Base-by-base conservation (phyloP, 331 rosid genomes). In the Acacia concinna region DNA sequence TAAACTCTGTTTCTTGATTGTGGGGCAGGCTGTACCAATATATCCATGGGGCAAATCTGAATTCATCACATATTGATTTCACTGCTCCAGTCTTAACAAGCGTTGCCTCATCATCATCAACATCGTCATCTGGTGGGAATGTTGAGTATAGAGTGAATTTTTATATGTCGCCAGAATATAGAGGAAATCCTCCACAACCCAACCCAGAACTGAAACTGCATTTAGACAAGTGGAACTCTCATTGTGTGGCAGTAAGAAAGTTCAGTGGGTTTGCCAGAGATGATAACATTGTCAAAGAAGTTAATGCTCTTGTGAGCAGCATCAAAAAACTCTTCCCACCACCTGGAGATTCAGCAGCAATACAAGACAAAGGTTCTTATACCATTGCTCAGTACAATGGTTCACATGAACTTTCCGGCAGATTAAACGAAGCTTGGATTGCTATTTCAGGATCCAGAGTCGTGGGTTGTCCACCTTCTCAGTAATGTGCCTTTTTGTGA, bases 381-480 rank as follows among this genome's bases (percentile, higher is more conserved):
- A 68, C 83, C 44, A 83, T 92, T 78, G 98, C 98, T 18, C 93
- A 90, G 77, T 94, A 92, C 86, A 90, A 94, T 60, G 79, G 90
- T 83, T 82, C 91, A 0, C 37, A 6, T 68, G 80, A 15, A 32
- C 69, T 32, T 38, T 80, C 85, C 23, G 87, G 76, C 3, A 84
- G 93, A 23, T 77, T 90, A 40, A 94, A 94, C 76, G 93, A 94
- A 85, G 97, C 89, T 47, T 89, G 97, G 98, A 72, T 90, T 0
- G 74, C 76, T 20, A 80, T 90, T n/a, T 85, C 89, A 0, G 91
- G 84, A 56, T 69, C 76, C 4, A 51, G 41, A 41, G 78, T 78
- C 18, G 86, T 84, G 27, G 86, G 81, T 30, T 86, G 90, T 81
- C 78, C 83, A 49, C 43, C 75, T 38, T 75, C 40, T 68, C 52